Evolutionary conservation across 371 early-diverging fungal species (phyloP).

Genomic region (Mycotypha africana): DNA sequence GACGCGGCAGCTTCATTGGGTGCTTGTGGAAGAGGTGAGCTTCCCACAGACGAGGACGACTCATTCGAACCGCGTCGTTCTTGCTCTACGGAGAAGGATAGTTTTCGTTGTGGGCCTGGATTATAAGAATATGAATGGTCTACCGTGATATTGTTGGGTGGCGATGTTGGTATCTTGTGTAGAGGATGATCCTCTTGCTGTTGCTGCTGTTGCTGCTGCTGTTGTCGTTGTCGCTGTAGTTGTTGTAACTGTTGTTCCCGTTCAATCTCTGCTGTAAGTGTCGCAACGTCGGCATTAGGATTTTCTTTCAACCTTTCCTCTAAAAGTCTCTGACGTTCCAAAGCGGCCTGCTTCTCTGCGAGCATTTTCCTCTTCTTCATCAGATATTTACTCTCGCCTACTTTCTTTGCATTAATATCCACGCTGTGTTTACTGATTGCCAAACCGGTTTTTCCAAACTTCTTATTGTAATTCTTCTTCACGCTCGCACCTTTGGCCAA

Average conservation of each 20-base stretch:
- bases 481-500: slow-evolving; percentile 24
- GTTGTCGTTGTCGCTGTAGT: slow-evolving; percentile 4
- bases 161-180: no score
- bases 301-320: slow-evolving; percentile 2
- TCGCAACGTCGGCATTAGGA: not conserved
- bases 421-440: slow-evolving; percentile 14
- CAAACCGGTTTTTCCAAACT: not conserved
- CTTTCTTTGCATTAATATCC: slow-evolving; percentile 13
- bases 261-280: not conserved
- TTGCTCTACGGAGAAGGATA: not conserved
- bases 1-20: not conserved
- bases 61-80: not conserved
- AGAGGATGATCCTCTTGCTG: not conserved
- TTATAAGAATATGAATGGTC: not conserved
- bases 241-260: no score
- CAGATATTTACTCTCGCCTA: slow-evolving; percentile 16
- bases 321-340: slow-evolving; percentile 8
- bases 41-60: not conserved
- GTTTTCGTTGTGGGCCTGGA: not conserved
- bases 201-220: no score
- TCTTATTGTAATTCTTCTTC: slow-evolving; percentile 7
- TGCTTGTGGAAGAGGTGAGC: not conserved
- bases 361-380: slow-evolving; percentile 17
- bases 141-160: not conserved
- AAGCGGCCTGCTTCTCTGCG: slow-evolving; percentile 4